A percentile compares a stretch with the other conserved stretches of the same genome.
phyloP scores from a whole-genome alignment of 352 stramenopile species.

The Phytophthora brassicae region DNA sequence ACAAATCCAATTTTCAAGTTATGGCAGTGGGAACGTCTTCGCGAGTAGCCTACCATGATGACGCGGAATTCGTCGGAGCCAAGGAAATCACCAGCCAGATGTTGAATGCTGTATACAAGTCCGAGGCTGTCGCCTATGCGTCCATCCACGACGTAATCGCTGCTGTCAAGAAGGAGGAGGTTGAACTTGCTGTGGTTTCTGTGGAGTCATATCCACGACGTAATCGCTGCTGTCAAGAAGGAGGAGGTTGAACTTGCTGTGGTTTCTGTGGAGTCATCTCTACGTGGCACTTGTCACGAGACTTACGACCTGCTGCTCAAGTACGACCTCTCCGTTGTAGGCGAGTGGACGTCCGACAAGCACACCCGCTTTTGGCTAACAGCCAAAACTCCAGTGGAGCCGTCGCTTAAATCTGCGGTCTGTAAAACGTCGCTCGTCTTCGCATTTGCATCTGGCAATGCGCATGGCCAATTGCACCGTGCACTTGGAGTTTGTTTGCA shows the following conservation, averaged over 20 bases:
- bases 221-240: slow-evolving; percentile 56
- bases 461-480: slow-evolving; percentile 60
- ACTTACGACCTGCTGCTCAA: slow-evolving; percentile 91
- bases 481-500: slow-evolving; percentile 62
- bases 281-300: slow-evolving; percentile 94
- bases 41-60: slow-evolving; percentile 22
- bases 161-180: slow-evolving; percentile 77
- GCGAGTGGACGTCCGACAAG: slow-evolving; percentile 34
- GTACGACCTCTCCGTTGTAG: slow-evolving; percentile 67
- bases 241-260: slow-evolving; percentile 93
- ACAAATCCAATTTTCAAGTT: too few species aligned
- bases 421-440: slow-evolving; percentile 80
- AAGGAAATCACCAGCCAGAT: slow-evolving; percentile 23
- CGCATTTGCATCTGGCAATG: slow-evolving; percentile 65
- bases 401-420: slow-evolving; percentile 17
- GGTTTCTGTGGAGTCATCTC: slow-evolving; percentile 95
- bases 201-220: slow-evolving; percentile 95
- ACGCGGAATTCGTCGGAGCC: not conserved
- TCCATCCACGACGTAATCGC: slow-evolving; percentile 54
- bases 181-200: slow-evolving; percentile 92
- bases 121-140: slow-evolving; percentile 13
- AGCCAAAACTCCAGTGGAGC: slow-evolving; percentile 42
- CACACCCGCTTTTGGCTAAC: slow-evolving; percentile 91
- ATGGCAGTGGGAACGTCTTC: slow-evolving; percentile 18
- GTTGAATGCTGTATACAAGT: slow-evolving; percentile 5